phyloP scores from a whole-genome alignment of 2,329 filamentous ascomycete genomes.

The Aspergillus quadrilineatus region DNA sequence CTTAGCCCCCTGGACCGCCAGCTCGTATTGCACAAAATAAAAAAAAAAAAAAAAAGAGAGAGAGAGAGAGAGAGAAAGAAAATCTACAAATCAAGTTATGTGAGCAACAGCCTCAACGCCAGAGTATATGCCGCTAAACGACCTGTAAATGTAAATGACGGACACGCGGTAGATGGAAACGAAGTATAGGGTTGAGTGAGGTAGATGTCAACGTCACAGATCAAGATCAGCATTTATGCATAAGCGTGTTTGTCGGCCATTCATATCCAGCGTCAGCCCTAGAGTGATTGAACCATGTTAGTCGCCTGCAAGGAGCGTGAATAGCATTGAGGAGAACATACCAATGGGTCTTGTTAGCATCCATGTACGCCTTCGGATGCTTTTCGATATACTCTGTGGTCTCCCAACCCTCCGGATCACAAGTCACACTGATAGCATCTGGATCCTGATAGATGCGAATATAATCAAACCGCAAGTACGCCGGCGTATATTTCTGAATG shows the following conservation, averaged over 20 bases:
- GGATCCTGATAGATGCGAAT: constrained; percentile 69
- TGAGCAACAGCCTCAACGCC: background rate
- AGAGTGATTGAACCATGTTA: constrained; percentile 4
- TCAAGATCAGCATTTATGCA: constrained; percentile 50
- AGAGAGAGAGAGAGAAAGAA: too few relatives aligned
- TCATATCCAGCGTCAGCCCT: constrained; percentile 53
- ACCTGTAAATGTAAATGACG: constrained; percentile 26
- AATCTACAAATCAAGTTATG: background rate
- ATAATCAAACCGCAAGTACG: constrained; percentile 67
- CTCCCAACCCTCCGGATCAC: constrained; percentile 65
- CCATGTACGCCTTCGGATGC: constrained; percentile 62
- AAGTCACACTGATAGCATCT: constrained; percentile 59
- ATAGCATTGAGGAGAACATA: constrained; percentile 32
- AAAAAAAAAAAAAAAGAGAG: background rate
- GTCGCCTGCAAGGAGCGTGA: background rate
- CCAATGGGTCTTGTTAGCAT: constrained; percentile 65
- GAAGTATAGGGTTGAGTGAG: background rate
- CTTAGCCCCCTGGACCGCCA: background rate
- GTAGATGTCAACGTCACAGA: background rate
- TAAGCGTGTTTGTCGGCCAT: constrained; percentile 63
- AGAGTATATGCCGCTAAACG: constrained; percentile 21
- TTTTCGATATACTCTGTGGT: constrained; percentile 66
- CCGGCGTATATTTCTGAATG: constrained; percentile 59
- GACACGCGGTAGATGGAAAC: background rate
- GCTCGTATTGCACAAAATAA: background rate